Evolutionary conservation across 495 filamentous ascomycete species (phyloP).

Genomic region (Cetradonia linearis): DNA sequence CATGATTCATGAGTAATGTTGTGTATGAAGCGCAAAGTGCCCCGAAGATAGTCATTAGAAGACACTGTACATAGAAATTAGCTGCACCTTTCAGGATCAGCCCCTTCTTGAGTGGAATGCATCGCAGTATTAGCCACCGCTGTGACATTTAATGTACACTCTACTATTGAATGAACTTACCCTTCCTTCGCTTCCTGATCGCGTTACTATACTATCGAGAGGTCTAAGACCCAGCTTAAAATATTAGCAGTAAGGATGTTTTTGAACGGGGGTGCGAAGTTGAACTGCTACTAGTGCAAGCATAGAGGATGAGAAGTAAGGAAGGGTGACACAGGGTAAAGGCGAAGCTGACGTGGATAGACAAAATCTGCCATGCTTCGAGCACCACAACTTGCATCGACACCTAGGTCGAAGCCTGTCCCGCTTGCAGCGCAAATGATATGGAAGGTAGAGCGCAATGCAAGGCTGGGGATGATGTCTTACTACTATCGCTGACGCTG

Average conservation of each 20-base stretch:
- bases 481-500: background rate
- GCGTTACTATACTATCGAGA: no score
- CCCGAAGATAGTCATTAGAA: background rate
- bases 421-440: background rate
- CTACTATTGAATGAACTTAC: no score
- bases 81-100: background rate
- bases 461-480: background rate
- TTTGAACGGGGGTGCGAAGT: no score
- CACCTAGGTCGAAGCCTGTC: background rate
- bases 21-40: background rate
- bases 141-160: no score
- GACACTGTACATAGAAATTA: conserved; percentile 8
- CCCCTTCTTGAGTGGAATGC: background rate
- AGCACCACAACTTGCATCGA: background rate
- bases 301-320: no score
- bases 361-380: background rate
- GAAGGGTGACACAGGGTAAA: no score
- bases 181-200: no score
- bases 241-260: no score
- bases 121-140: no score
- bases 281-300: no score
- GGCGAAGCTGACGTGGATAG: background rate
- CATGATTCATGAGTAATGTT: background rate
- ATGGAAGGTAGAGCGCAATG: background rate
- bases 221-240: no score